Evolutionary conservation across 805 yeast species (phyloP).

Genomic region (Metschnikowia colocasiae): DNA sequence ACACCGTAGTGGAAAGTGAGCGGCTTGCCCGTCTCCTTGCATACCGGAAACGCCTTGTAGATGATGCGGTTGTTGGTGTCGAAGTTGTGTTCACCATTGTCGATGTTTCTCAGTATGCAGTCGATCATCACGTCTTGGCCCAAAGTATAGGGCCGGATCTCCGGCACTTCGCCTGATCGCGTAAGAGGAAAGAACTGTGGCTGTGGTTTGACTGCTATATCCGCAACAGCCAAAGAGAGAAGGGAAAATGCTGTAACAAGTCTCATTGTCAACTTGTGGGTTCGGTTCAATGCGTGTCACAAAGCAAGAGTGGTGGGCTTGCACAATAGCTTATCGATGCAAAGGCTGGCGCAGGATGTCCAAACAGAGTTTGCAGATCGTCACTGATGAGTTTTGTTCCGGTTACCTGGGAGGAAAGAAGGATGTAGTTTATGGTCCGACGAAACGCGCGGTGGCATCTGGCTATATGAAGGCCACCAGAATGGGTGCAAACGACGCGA

Average conservation of each 20-base stretch:
- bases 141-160: constrained; percentile 30
- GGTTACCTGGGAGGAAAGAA: no score
- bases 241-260: neutral
- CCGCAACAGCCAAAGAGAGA: neutral
- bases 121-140: constrained; percentile 48
- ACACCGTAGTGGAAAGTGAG: constrained; percentile 51
- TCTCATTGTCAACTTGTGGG: no score
- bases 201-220: neutral
- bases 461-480: neutral
- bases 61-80: constrained; percentile 59
- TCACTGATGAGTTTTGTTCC: neutral
- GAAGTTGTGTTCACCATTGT: constrained; percentile 71
- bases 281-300: no score
- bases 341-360: neutral
- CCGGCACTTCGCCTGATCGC: constrained; percentile 37
- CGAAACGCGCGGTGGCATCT: neutral
- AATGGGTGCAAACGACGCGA: constrained; percentile 1
- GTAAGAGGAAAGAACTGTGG: constrained; percentile 36
- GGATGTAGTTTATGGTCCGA: neutral
- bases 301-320: neutral
- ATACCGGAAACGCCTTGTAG: constrained; percentile 55
- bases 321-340: neutral
- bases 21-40: constrained; percentile 63
- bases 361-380: neutral
- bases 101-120: constrained; percentile 67